phyloP scores from a whole-genome alignment of 768 basidiomycete species.

The Lyophyllum shimeji region DNA sequence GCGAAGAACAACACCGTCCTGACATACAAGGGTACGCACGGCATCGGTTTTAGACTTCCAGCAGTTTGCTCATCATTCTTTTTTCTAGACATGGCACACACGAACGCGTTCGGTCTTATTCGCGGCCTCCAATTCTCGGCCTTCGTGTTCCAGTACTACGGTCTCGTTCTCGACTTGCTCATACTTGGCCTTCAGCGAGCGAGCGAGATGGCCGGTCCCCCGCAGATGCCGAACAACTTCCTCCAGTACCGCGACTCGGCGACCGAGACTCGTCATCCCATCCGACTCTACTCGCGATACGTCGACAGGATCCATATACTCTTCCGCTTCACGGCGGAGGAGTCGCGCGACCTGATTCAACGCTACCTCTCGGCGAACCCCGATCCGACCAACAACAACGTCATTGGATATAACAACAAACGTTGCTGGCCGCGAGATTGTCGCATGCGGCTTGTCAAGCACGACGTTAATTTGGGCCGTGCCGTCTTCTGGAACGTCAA shows the following conservation, averaged over 20 bases:
- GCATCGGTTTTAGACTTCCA: background rate
- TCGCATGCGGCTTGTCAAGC: constrained; percentile 98
- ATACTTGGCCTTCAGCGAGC: constrained; percentile 97
- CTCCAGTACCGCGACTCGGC: constrained; percentile 93
- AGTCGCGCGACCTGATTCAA: constrained; percentile 96
- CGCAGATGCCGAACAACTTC: constrained; percentile 98
- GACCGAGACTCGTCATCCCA: constrained; percentile 97
- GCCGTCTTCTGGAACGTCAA: constrained; percentile 99
- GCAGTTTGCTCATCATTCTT: constrained; percentile 6
- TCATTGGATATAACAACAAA: constrained; percentile 99
- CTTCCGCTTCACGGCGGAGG: constrained; percentile 97
- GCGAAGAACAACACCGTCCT: constrained; percentile 97
- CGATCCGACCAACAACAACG: constrained; percentile 98
- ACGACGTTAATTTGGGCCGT: constrained; percentile 97
- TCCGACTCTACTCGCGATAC: constrained; percentile 95
- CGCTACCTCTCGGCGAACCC: constrained; percentile 97
- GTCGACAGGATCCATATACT: constrained; percentile 94
- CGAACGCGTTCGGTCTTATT: constrained; percentile 95
- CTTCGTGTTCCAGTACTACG: constrained; percentile 99
- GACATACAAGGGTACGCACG: constrained; percentile 73
- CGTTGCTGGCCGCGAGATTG: constrained; percentile 99
- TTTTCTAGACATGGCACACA: constrained; percentile 84
- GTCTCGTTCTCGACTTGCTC: constrained; percentile 90
- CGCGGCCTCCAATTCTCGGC: constrained; percentile 98
- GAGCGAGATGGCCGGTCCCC: constrained; percentile 98